Evolutionary conservation across 345 rosid species (phyloP).

Genomic region (Populus davidiana): DNA sequence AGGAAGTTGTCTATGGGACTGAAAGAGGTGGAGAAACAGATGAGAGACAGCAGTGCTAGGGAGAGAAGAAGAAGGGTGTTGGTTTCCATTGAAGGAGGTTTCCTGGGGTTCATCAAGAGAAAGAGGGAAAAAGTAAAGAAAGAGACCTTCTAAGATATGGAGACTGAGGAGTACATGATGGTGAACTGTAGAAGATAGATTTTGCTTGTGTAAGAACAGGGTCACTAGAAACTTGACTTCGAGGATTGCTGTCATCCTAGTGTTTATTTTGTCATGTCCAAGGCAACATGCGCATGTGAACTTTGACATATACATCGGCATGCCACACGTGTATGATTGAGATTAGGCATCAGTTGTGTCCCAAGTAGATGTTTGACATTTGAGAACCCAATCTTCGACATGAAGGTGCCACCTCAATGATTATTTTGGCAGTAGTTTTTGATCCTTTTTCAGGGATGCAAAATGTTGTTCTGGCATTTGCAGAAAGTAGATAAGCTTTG

Average conservation of each 20-base stretch:
- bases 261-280: background rate
- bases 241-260: background rate
- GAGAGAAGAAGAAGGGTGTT: conserved; percentile 25
- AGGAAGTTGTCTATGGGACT: conserved; percentile 75
- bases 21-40: conserved; percentile 38
- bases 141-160: background rate
- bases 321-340: too few relatives aligned
- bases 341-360: background rate
- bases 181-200: background rate
- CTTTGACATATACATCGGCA: too few relatives aligned
- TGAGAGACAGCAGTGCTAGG: conserved; percentile 26
- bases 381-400: background rate
- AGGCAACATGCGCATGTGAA: too few relatives aligned
- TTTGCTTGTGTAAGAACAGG: background rate
- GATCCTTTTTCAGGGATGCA: background rate
- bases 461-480: background rate
- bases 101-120: background rate
- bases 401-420: background rate
- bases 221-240: background rate
- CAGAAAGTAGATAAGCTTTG: background rate
- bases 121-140: background rate
- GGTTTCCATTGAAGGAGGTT: conserved; percentile 33
- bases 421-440: background rate
- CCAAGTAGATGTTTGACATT: background rate
- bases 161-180: background rate